Percentiles rank a stretch among this genome's conserved stretches.
These are phyloP conservation scores for Glycine soja DNA, from an alignment of 306 rosid species.

Conservation along the genomic window DNA sequence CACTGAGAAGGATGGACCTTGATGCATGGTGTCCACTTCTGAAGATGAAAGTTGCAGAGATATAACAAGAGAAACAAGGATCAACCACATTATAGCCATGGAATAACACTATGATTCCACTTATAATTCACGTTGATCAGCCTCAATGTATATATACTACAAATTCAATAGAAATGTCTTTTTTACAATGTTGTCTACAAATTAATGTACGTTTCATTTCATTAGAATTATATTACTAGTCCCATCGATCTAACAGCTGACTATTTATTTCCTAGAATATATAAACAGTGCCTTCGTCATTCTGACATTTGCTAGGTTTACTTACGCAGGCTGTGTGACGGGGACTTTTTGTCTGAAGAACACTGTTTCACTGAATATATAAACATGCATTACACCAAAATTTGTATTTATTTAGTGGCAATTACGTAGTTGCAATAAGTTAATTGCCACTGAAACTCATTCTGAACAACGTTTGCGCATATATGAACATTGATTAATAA, in stretches of 20 bases:
- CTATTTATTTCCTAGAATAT: not conserved
- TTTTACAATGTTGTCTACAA: not conserved
- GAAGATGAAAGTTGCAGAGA: constrained; percentile 29
- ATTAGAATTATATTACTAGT: too few species aligned
- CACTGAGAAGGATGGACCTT: constrained; percentile 53
- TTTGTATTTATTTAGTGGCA: too few species aligned
- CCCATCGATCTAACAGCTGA: too few species aligned
- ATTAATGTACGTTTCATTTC: not conserved
- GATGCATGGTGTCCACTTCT: not conserved
- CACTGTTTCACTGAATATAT: too few species aligned
- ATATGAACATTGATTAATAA: too few species aligned
- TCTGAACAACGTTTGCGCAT: too few species aligned
- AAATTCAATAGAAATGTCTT: too few species aligned
- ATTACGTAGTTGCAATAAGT: too few species aligned
- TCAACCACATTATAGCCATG: constrained; percentile 22
- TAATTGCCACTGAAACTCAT: too few species aligned
- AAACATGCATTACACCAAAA: too few species aligned
- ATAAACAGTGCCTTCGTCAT: not conserved
- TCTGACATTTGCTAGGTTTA: not conserved
- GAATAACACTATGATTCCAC: not conserved
- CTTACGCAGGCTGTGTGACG: not conserved
- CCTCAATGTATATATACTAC: not conserved
- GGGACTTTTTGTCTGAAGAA: too few species aligned
- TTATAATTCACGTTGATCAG: not conserved
- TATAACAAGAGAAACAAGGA: constrained; percentile 7